Evolutionary conservation across 768 basidiomycete genomes (phyloP).

Genomic region (Tremella yokohamensis): DNA sequence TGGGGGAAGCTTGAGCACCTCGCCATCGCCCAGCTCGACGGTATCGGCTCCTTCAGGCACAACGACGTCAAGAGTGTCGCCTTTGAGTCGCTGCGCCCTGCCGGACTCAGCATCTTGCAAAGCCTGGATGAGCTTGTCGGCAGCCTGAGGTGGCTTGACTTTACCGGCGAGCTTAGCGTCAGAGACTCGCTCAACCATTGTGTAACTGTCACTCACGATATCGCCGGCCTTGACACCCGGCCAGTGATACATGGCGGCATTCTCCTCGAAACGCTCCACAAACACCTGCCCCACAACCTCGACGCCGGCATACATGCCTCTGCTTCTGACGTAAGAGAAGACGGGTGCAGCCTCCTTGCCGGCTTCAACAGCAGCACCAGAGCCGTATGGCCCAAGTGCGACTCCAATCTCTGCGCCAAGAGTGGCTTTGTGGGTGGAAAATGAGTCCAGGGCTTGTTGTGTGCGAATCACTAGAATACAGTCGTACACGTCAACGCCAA

Average conservation of each 20-base stretch:
- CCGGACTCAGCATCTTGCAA: constrained; percentile 46
- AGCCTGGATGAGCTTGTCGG: constrained; percentile 31
- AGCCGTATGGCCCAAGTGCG: constrained; percentile 49
- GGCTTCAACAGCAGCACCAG: constrained; percentile 49
- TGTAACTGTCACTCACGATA: constrained; percentile 36
- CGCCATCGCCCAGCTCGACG: constrained; percentile 17
- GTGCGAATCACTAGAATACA: constrained; percentile 49
- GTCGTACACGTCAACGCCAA: constrained; percentile 51
- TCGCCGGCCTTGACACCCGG: constrained; percentile 48
- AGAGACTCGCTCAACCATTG: background rate
- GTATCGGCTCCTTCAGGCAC: constrained; percentile 20
- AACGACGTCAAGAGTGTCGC: constrained; percentile 33
- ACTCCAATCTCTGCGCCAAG: constrained; percentile 48
- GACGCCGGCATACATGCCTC: constrained; percentile 50
- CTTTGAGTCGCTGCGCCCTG: constrained; percentile 36
- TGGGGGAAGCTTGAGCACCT: constrained; percentile 45
- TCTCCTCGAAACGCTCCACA: constrained; percentile 48
- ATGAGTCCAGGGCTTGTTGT: constrained; percentile 47
- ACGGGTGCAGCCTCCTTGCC: constrained; percentile 47
- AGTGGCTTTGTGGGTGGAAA: constrained; percentile 48
- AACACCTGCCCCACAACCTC: constrained; percentile 51
- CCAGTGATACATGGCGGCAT: constrained; percentile 50
- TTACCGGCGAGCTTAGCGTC: constrained; percentile 41
- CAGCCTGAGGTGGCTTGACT: constrained; percentile 42
- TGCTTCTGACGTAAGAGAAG: constrained; percentile 45